Evolutionary conservation across 352 stramenopile species (phyloP).

Genomic region (Phytophthora citrophthora): DNA sequence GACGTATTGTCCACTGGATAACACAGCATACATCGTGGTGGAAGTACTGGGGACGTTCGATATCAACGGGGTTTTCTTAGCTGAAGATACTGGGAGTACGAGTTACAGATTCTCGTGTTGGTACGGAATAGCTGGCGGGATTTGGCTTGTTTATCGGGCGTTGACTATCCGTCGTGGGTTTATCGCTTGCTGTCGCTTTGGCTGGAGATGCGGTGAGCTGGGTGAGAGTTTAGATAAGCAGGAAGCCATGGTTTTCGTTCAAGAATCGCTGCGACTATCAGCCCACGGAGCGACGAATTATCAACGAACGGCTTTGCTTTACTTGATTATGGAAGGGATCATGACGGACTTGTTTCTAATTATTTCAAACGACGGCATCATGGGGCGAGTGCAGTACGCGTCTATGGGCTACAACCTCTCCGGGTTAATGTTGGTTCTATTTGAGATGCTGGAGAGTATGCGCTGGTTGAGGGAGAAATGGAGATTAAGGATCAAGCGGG

Average conservation of each 20-base stretch:
- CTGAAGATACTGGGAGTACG: slow-evolving; percentile 7
- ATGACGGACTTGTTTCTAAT: slow-evolving; percentile 24
- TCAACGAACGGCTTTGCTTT: slow-evolving; percentile 1
- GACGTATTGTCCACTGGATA: neutral
- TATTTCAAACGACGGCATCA: slow-evolving; percentile 10
- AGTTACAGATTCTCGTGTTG: slow-evolving; percentile 5
- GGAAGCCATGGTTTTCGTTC: slow-evolving; percentile 14
- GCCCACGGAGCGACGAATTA: slow-evolving; percentile 16
- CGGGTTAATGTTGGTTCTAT: slow-evolving; percentile 10
- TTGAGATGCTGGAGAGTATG: slow-evolving; percentile 15
- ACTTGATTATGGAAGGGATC: slow-evolving; percentile 17
- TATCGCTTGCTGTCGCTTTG: neutral
- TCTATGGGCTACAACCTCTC: slow-evolving; percentile 22
- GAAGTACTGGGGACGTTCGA: slow-evolving; percentile 11
- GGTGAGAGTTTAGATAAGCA: slow-evolving; percentile 5
- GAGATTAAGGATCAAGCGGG: slow-evolving; percentile 5
- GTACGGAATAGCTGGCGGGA: slow-evolving; percentile 5
- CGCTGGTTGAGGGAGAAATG: slow-evolving; percentile 4
- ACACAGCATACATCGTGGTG: slow-evolving; percentile 4
- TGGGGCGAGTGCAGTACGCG: slow-evolving; percentile 6
- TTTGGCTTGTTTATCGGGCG: slow-evolving; percentile 15
- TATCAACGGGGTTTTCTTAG: slow-evolving; percentile 9
- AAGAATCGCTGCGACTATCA: slow-evolving; percentile 12
- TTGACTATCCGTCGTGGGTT: slow-evolving; percentile 3
- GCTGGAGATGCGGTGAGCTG: slow-evolving; percentile 1